Conservation (phyloP, 331 rosid species). For the Dryas integrifolia region DNA sequence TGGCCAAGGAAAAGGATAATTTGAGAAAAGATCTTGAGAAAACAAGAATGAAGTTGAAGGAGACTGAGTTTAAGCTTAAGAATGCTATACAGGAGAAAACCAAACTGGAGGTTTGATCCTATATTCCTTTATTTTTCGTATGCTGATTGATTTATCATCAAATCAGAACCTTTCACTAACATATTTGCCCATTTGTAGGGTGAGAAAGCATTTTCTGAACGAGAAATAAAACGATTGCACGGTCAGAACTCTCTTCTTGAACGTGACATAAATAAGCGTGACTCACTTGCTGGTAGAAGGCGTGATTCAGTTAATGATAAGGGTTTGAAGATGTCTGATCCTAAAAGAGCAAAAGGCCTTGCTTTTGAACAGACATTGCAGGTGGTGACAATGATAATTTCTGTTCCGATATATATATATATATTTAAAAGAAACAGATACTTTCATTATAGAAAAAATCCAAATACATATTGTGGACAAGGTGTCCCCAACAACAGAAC, state of each 20-base stretch:
- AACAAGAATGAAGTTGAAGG: conserved; percentile 64
- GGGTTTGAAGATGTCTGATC: conserved; percentile 57
- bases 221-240: conserved; percentile 69
- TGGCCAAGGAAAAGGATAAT: conserved; percentile 70
- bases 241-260: conserved; percentile 84
- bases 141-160: background rate
- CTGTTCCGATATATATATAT: background rate
- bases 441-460: no score
- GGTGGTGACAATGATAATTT: conserved; percentile 41
- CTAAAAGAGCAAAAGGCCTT: conserved; percentile 50
- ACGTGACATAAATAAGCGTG: conserved; percentile 69
- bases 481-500: no score
- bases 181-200: conserved; percentile 46
- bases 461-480: no score
- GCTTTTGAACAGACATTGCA: conserved; percentile 55
- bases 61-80: conserved; percentile 79
- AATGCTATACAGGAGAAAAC: conserved; percentile 79
- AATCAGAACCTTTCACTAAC: conserved; percentile 23
- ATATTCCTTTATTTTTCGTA: conserved; percentile 18
- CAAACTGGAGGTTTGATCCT: conserved; percentile 68
- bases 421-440: no score
- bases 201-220: conserved; percentile 72
- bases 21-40: conserved; percentile 81
- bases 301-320: conserved; percentile 60
- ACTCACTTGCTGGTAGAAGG: conserved; percentile 71